Evolutionary conservation across 441 rosid genomes (phyloP).

Genomic region (Populus hybrid): DNA sequence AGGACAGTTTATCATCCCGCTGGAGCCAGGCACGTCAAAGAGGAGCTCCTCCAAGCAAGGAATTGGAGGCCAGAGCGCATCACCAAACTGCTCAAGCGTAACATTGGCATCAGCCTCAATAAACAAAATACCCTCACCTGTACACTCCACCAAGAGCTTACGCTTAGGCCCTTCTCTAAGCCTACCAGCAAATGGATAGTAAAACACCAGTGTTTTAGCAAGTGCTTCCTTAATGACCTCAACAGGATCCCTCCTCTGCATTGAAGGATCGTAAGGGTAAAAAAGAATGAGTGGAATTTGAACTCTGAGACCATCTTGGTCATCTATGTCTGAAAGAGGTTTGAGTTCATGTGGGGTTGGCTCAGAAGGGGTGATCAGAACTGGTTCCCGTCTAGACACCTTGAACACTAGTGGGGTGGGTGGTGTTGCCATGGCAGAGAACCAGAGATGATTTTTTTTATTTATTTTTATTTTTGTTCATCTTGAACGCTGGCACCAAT

Average conservation of each 20-base stretch:
- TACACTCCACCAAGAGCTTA: too few relatives aligned
- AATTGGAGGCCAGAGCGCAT: too few relatives aligned
- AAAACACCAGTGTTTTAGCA: constrained; percentile 39
- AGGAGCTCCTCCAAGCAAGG: too few relatives aligned
- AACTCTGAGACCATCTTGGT: constrained; percentile 34
- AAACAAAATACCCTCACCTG: too few relatives aligned
- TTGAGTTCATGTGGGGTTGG: constrained; percentile 35
- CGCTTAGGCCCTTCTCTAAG: too few relatives aligned
- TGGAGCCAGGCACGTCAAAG: too few relatives aligned
- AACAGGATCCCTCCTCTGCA: constrained; percentile 34
- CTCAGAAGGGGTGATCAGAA: constrained; percentile 34
- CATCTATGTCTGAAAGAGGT: constrained; percentile 44
- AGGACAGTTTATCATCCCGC: too few relatives aligned
- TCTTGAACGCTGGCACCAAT: not conserved
- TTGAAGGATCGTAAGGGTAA: constrained; percentile 20
- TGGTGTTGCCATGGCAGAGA: constrained; percentile 3
- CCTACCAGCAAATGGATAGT: constrained; percentile 55
- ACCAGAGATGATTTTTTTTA: not conserved
- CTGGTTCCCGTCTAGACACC: constrained; percentile 25
- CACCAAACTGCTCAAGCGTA: too few relatives aligned
- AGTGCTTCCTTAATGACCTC: constrained; percentile 33
- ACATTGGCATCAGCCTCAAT: too few relatives aligned
- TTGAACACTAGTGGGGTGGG: constrained; percentile 22
- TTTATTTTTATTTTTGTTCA: too few relatives aligned
- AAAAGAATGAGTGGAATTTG: constrained; percentile 30